Percentiles rank a stretch among this genome's conserved stretches.
phyloP scores from a whole-genome alignment of 2,329 filamentous ascomycete species.

The Herpotrichia juniperi region DNA sequence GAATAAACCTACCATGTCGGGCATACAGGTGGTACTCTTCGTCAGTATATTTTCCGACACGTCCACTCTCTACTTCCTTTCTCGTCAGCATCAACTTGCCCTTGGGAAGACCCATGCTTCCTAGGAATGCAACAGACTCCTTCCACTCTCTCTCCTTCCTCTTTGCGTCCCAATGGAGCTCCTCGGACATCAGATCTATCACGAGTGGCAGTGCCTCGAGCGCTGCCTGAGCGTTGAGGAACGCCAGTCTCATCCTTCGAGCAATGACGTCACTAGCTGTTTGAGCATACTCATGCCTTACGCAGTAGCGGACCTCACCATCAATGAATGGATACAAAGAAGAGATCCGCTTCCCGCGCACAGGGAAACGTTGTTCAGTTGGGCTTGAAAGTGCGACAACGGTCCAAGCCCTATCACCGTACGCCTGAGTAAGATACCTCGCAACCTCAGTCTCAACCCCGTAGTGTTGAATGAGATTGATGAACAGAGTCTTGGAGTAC shows the following conservation, averaged over 20 bases:
- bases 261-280: slow-evolving; percentile 89
- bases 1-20: slow-evolving; percentile 54
- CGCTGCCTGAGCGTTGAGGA: slow-evolving; percentile 89
- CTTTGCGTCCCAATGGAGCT: slow-evolving; percentile 76
- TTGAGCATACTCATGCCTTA: slow-evolving; percentile 88
- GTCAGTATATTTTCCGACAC: slow-evolving; percentile 49
- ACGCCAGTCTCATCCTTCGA: slow-evolving; percentile 81
- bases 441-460: slow-evolving; percentile 91
- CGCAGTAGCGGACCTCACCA: slow-evolving; percentile 87
- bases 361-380: slow-evolving; percentile 80
- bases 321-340: slow-evolving; percentile 88
- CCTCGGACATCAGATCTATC: slow-evolving; percentile 87
- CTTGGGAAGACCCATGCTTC: slow-evolving; percentile 67
- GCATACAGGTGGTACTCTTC: slow-evolving; percentile 58
- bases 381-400: slow-evolving; percentile 80
- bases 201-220: slow-evolving; percentile 83
- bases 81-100: slow-evolving; percentile 61
- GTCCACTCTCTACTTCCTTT: slow-evolving; percentile 64
- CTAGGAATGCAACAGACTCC: slow-evolving; percentile 66
- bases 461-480: slow-evolving; percentile 93
- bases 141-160: slow-evolving; percentile 83
- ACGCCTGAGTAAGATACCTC: slow-evolving; percentile 83
- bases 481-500: slow-evolving; percentile 89
- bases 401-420: slow-evolving; percentile 91
- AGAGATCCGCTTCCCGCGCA: slow-evolving; percentile 80